These are phyloP conservation scores for Batrachochytrium dendrobatidis DNA, from an alignment of 371 early-diverging fungal genomes.

Conservation along the genomic window DNA sequence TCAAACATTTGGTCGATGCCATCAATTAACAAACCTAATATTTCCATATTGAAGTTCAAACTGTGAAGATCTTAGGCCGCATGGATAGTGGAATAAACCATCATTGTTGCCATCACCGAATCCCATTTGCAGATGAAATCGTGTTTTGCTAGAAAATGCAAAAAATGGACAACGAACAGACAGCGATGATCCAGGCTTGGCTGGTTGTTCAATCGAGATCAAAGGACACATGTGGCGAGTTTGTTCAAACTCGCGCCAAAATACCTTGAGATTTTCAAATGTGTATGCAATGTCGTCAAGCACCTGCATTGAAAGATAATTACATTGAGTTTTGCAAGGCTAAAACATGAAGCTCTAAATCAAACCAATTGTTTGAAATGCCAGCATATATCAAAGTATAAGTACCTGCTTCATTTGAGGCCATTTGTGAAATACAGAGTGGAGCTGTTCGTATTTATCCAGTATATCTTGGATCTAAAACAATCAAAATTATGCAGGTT, in stretches of 20 bases:
- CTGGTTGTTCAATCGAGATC: not conserved
- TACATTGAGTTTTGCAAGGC: too few species aligned
- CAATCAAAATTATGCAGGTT: too few species aligned
- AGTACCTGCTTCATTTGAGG: slow-evolving; percentile 1
- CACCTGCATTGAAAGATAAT: too few species aligned
- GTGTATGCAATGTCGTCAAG: slow-evolving; percentile 1
- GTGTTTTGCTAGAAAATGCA: not conserved
- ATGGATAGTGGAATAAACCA: slow-evolving; percentile 7
- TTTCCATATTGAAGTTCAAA: not conserved
- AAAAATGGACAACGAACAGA: not conserved
- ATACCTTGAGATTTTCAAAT: slow-evolving; percentile 2
- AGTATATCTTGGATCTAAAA: not conserved
- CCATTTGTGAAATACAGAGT: not conserved
- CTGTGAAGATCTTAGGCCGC: not conserved
- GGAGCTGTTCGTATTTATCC: not conserved
- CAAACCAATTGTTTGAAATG: too few species aligned
- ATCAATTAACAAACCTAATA: not conserved
- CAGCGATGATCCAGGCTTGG: not conserved
- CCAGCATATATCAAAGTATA: too few species aligned
- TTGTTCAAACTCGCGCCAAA: not conserved
- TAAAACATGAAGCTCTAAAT: too few species aligned
- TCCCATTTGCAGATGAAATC: not conserved
- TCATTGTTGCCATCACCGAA: not conserved
- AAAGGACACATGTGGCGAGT: slow-evolving; percentile 1
- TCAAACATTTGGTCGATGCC: too few species aligned